Conservation (phyloP, 768 basidiomycete genomes). For the Udeniomyces megalosporus region DNA sequence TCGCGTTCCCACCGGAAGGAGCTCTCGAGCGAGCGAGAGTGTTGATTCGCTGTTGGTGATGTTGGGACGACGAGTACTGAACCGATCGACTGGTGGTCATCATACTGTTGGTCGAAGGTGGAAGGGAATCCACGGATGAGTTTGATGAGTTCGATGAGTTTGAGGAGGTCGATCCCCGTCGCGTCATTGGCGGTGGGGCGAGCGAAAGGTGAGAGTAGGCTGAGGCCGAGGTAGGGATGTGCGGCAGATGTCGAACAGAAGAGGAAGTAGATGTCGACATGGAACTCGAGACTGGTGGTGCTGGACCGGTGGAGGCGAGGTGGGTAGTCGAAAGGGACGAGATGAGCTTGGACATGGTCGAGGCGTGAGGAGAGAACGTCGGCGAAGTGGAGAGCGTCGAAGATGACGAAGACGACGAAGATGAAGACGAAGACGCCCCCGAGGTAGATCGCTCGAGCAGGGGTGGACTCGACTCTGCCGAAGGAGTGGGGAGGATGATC, state of each 20-base stretch:
- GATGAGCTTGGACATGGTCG: not conserved
- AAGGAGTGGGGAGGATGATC: not conserved
- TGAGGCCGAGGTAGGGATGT: not conserved
- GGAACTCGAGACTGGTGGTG: too few species aligned
- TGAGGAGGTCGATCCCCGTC: conserved; percentile 4
- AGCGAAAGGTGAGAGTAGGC: not conserved
- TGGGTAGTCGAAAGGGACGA: conserved; percentile 10
- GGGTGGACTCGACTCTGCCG: not conserved
- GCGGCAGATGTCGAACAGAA: not conserved
- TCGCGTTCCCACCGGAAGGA: not conserved
- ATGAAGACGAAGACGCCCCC: conserved; percentile 1
- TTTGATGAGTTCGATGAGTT: not conserved
- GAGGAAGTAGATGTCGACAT: not conserved
- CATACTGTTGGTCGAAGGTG: not conserved
- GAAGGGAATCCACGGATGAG: conserved; percentile 7
- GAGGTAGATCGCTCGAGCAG: conserved; percentile 6
- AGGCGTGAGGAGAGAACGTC: not conserved
- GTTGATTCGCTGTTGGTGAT: conserved; percentile 1
- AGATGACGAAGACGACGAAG: conserved; percentile 1
- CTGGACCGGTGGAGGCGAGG: not conserved
- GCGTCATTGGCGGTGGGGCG: not conserved
- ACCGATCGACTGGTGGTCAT: too few species aligned
- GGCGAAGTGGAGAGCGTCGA: not conserved
- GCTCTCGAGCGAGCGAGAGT: not conserved
- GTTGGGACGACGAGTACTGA: not conserved